A percentile compares a stretch with the other conserved stretches of the same genome.
phyloP scores from a whole-genome alignment of 129 eudicot species.

The Pseudognaphalium luteoalbum region DNA sequence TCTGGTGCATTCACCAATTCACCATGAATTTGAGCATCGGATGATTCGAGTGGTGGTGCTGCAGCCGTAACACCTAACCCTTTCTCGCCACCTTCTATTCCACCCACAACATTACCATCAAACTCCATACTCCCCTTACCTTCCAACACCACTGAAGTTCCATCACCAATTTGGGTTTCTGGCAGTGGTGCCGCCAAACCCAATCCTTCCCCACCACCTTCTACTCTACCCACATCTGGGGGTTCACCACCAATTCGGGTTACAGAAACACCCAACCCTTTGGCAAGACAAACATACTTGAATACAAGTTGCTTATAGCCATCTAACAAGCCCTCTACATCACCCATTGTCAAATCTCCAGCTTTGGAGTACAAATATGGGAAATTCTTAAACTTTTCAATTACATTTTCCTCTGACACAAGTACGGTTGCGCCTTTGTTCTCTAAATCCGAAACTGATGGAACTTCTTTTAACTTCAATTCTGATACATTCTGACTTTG shows the following conservation, averaged over 20 bases:
- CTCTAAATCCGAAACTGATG: slow-evolving; percentile 73
- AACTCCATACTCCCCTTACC: slow-evolving; percentile 9
- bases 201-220: too few species aligned
- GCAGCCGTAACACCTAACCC: background rate
- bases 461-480: slow-evolving; percentile 35
- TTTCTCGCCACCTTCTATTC: slow-evolving; percentile 10
- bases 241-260: slow-evolving; percentile 18
- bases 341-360: slow-evolving; percentile 66
- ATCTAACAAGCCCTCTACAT: slow-evolving; percentile 67
- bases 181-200: too few species aligned
- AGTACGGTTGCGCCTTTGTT: slow-evolving; percentile 59
- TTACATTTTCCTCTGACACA: slow-evolving; percentile 47
- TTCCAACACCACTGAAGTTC: slow-evolving; percentile 11
- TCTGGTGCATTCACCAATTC: slow-evolving; percentile 18
- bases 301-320: slow-evolving; percentile 75
- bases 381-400: slow-evolving; percentile 47
- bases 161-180: slow-evolving; percentile 15
- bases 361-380: slow-evolving; percentile 62
- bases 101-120: background rate
- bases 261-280: slow-evolving; percentile 57
- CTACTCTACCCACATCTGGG: too few species aligned
- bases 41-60: background rate
- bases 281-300: slow-evolving; percentile 77
- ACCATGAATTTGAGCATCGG: background rate
- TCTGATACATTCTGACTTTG: slow-evolving; percentile 26